Base-by-base conservation (phyloP, 768 basidiomycete species). In the Cystobasidium tubakii region DNA sequence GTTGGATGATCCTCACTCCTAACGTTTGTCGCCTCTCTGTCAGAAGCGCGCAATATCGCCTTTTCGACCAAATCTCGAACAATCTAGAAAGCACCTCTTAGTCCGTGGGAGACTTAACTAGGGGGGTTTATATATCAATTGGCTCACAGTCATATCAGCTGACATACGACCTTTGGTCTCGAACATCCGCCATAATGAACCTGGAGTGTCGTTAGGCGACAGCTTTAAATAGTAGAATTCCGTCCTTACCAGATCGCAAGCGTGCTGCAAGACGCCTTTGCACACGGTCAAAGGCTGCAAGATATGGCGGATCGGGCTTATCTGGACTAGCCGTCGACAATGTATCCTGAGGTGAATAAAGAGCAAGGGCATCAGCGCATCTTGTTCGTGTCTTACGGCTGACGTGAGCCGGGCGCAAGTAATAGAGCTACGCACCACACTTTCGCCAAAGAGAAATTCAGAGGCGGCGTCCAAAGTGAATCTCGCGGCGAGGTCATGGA, bases 371-470 rank as follows among this genome's bases (percentile, higher is more conserved):
- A n/a, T n/a, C n/a, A n/a, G n/a, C n/a, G n/a, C n/a, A n/a, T n/a
- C n/a, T n/a, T n/a, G n/a, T n/a, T n/a, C n/a, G n/a, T n/a, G n/a
- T n/a, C n/a, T n/a, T n/a, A n/a, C n/a, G n/a, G n/a, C n/a, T n/a
- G n/a, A n/a, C n/a, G n/a, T n/a, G n/a, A n/a, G n/a, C n/a, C n/a
- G n/a, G n/a, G n/a, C n/a, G n/a, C n/a, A n/a, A n/a, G n/a, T n/a
- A n/a, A n/a, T n/a, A n/a, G n/a, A n/a, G n/a, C n/a, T 27, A 66
- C 67, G 15, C 27, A 70, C 67, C 19, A 70, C 46, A 21, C 31
- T 33, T 17, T 44, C 55, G n/a, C 67, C 67, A 25, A 70, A 70
- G 13, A 70, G 67, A 29, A 70, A 70, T 27, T 70, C 67, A 3
- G 53, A 62, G 17, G 67, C 67, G 13, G 67, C 46, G 27, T 70